These are phyloP conservation scores for Paramecium sexaurelia DNA, from an alignment of 73 alveolate genomes.

Conservation along the genomic window DNA sequence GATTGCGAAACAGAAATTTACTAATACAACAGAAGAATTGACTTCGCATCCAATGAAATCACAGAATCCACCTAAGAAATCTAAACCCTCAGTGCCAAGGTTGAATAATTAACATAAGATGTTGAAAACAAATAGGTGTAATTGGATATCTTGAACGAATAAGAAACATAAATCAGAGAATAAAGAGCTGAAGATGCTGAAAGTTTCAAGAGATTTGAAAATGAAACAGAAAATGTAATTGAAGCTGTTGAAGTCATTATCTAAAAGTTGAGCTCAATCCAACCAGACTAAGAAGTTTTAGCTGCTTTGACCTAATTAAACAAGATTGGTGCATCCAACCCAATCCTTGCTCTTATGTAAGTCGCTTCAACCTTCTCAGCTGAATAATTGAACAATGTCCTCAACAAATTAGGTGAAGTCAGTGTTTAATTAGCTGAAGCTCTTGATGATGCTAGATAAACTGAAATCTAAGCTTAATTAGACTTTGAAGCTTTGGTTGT, in stretches of 20 bases:
- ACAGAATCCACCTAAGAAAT: conserved; percentile 56
- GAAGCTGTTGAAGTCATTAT: conserved; percentile 63
- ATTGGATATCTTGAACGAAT: conserved; percentile 57
- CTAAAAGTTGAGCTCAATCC: conserved; percentile 45
- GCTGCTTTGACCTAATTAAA: conserved; percentile 58
- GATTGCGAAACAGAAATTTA: conserved; percentile 60
- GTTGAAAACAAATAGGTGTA: conserved; percentile 47
- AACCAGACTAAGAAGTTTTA: conserved; percentile 58
- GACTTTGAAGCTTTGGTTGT: conserved; percentile 61
- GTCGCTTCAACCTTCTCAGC: conserved; percentile 69
- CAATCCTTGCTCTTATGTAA: conserved; percentile 66
- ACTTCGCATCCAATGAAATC: conserved; percentile 61
- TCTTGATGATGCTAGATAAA: conserved; percentile 32
- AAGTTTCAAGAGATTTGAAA: conserved; percentile 40
- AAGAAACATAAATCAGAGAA: conserved; percentile 62
- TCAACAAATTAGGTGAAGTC: conserved; percentile 57
- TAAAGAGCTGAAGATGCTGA: conserved; percentile 66
- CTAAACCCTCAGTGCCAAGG: conserved; percentile 60
- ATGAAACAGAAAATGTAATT: conserved; percentile 57
- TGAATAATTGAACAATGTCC: conserved; percentile 65
- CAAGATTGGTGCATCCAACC: conserved; percentile 59
- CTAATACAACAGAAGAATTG: conserved; percentile 58
- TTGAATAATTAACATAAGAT: conserved; percentile 25
- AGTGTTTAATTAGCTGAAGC: conserved; percentile 21
- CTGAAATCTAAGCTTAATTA: conserved; percentile 57